Evolutionary conservation across 768 basidiomycete genomes (phyloP).

Genomic region (Mrakia hoshinonis): DNA sequence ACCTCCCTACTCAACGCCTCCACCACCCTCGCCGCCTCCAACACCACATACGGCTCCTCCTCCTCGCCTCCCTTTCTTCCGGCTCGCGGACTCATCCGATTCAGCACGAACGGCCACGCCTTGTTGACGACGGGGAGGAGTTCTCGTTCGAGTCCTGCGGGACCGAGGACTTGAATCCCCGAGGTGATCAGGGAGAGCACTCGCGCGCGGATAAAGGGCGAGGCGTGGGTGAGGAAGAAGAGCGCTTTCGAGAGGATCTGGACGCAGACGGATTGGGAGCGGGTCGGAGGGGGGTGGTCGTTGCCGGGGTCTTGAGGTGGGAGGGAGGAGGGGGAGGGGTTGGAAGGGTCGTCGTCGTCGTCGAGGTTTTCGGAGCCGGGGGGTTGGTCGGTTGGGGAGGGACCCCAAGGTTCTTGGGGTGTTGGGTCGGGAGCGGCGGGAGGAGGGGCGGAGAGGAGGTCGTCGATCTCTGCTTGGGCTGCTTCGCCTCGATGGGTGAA

Average conservation of each 20-base stretch:
- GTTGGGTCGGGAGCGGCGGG: conserved; percentile 32
- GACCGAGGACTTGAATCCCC: conserved; percentile 57
- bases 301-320: background rate
- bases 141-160: conserved; percentile 49
- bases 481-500: conserved; percentile 40
- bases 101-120: conserved; percentile 90
- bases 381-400: background rate
- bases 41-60: conserved; percentile 66
- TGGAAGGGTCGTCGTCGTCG: conserved; percentile 31
- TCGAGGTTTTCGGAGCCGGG: conserved; percentile 15
- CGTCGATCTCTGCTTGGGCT: conserved; percentile 31
- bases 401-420: conserved; percentile 36
- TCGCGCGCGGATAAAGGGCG: conserved; percentile 72
- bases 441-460: conserved; percentile 30
- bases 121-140: conserved; percentile 76
- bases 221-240: conserved; percentile 83
- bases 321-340: background rate
- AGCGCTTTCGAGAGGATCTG: conserved; percentile 80
- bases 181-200: conserved; percentile 67
- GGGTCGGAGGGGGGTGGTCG: conserved; percentile 46
- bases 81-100: conserved; percentile 49
- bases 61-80: conserved; percentile 24
- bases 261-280: conserved; percentile 64
- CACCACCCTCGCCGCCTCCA: conserved; percentile 64
- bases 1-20: conserved; percentile 59